Percentiles rank a stretch among this genome's conserved stretches.
These are phyloP conservation scores for Xylaria multiplex DNA, from an alignment of 2,329 filamentous ascomycete genomes.

Conservation along the genomic window DNA sequence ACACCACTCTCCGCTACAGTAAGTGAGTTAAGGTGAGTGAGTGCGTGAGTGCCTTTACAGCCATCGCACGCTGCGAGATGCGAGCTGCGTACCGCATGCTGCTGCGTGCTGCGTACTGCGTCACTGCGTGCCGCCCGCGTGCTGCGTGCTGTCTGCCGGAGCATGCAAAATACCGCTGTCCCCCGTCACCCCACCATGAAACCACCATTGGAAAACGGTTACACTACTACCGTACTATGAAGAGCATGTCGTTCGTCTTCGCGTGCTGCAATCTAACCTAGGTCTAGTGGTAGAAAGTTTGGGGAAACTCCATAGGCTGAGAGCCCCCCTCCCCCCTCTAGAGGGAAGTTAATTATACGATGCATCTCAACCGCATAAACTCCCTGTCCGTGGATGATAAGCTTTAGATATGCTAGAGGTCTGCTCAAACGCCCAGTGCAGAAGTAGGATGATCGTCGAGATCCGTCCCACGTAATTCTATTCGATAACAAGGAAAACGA, in stretches of 20 bases:
- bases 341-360: neutral
- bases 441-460: conserved; percentile 14
- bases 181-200: conserved; percentile 24
- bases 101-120: too few species aligned
- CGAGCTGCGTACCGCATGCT: too few species aligned
- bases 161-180: conserved; percentile 18
- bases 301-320: neutral
- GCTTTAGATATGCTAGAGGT: neutral
- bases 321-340: too few species aligned
- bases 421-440: conserved; percentile 19
- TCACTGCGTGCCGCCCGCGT: neutral
- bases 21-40: too few species aligned
- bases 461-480: neutral
- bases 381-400: conserved; percentile 4
- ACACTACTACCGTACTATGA: too few species aligned
- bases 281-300: too few species aligned
- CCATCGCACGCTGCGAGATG: too few species aligned
- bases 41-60: too few species aligned
- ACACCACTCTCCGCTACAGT: too few species aligned
- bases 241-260: conserved; percentile 4
- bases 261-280: neutral
- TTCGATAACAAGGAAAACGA: neutral
- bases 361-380: conserved; percentile 1
- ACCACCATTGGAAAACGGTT: conserved; percentile 7
- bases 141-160: neutral